These are phyloP conservation scores for Solanum hybrid DNA, from an alignment of 305 asterid genomes.

Conservation along the genomic window DNA sequence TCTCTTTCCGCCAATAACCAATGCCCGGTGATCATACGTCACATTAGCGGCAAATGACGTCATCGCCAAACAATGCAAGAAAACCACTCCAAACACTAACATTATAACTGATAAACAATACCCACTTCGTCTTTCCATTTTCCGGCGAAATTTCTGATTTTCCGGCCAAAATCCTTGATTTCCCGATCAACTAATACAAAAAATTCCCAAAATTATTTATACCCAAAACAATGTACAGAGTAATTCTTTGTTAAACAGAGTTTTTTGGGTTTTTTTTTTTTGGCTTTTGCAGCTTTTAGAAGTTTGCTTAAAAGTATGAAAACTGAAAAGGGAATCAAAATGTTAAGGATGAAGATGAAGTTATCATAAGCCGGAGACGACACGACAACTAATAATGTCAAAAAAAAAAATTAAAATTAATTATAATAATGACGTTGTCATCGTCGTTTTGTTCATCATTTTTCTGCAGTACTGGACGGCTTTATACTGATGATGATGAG, in stretches of 20 bases:
- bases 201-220: background rate
- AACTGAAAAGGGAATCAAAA: background rate
- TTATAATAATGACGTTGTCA: background rate
- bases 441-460: background rate
- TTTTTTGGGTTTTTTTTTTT: background rate
- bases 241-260: background rate
- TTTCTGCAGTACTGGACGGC: background rate
- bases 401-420: background rate
- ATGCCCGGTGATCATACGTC: constrained; percentile 86
- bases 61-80: constrained; percentile 23
- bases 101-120: background rate
- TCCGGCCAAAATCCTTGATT: background rate
- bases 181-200: background rate
- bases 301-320: background rate
- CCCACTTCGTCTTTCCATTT: background rate
- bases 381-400: background rate
- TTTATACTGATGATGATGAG: background rate
- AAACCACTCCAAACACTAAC: constrained; percentile 5
- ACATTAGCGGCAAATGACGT: constrained; percentile 60
- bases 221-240: background rate
- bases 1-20: constrained; percentile 73
- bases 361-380: background rate
- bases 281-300: background rate
- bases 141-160: background rate
- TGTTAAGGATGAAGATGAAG: background rate